Evolutionary conservation across 108 stramenopile genomes (phyloP).

Genomic region (Cyclotella sp.): DNA sequence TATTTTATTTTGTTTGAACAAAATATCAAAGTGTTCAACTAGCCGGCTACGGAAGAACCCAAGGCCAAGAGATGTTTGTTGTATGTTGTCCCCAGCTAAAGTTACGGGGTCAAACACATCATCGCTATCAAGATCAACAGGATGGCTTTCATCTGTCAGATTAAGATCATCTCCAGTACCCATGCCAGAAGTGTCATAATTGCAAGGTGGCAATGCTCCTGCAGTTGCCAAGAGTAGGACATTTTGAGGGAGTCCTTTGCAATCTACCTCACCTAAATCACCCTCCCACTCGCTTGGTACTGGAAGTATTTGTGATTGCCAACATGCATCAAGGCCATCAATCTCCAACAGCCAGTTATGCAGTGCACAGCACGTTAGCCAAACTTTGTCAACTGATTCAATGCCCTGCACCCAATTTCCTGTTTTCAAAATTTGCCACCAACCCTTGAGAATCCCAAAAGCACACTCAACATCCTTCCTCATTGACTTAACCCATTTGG

Average conservation of each 20-base stretch:
- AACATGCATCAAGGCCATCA: conserved; percentile 36
- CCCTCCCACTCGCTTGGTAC: conserved; percentile 12
- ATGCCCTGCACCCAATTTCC: conserved; percentile 23
- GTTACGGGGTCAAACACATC: not conserved
- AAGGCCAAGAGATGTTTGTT: not conserved
- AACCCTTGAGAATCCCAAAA: too few relatives aligned
- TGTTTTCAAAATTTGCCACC: conserved; percentile 46
- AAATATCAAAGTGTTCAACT: conserved; percentile 11
- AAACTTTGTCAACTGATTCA: conserved; percentile 27
- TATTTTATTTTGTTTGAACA: not conserved
- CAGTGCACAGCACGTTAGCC: conserved; percentile 46
- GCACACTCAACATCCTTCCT: too few relatives aligned
- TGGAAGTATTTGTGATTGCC: not conserved
- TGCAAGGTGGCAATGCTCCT: not conserved
- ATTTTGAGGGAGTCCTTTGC: not conserved
- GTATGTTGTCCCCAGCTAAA: not conserved
- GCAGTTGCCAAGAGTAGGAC: not conserved
- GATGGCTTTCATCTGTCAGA: not conserved
- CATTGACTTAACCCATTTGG: too few relatives aligned
- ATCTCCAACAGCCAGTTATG: conserved; percentile 53
- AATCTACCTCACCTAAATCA: not conserved
- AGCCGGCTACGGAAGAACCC: not conserved
- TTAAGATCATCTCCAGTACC: not conserved
- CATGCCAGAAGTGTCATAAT: not conserved
- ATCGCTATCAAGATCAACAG: not conserved